Evolutionary conservation across 208 protist species (phyloP).

Genomic region (Trypanosoma rangeli): DNA sequence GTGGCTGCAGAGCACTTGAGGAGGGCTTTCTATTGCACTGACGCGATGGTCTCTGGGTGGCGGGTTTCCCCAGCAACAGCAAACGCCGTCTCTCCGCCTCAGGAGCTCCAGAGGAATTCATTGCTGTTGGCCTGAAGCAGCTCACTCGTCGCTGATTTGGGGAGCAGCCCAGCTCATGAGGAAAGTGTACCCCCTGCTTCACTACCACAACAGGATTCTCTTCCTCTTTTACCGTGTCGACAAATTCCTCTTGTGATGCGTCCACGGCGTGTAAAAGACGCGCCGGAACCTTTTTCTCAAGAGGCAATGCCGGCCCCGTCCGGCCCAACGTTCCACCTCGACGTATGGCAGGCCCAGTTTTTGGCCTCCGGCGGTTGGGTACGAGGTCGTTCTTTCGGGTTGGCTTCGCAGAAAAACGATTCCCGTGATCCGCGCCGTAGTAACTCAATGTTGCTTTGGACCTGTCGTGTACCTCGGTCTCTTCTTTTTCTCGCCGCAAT

Average conservation of each 20-base stretch:
- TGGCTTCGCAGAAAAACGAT: neutral
- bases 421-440: neutral
- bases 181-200: neutral
- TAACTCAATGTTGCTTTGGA: neutral
- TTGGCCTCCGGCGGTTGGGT: conserved; percentile 7
- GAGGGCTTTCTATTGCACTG: neutral
- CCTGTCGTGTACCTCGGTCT: neutral
- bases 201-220: neutral
- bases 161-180: neutral
- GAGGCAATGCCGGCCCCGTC: neutral
- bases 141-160: conserved; percentile 6
- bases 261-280: neutral
- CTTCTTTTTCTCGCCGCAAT: neutral
- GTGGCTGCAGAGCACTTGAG: neutral
- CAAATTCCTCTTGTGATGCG: neutral
- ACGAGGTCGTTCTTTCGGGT: neutral
- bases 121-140: neutral
- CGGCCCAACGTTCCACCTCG: neutral
- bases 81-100: neutral
- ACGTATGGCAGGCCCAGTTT: neutral
- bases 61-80: neutral
- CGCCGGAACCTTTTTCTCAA: neutral
- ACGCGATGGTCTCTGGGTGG: neutral
- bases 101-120: neutral
- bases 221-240: neutral